These are phyloP conservation scores for Aspergillus niger DNA, from an alignment of 2,329 filamentous ascomycete species.

Conservation along the genomic window DNA sequence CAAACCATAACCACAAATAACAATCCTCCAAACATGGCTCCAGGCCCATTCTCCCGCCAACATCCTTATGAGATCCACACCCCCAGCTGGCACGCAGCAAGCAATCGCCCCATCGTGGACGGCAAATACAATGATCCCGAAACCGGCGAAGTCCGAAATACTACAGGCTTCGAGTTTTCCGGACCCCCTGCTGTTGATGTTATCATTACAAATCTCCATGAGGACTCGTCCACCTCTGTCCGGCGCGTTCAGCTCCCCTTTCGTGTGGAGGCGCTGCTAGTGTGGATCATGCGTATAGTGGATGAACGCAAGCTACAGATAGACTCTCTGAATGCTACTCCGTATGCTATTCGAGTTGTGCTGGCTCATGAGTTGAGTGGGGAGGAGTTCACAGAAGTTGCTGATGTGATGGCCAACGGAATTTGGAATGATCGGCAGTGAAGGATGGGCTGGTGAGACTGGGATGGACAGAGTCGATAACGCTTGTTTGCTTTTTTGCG, in stretches of 20 bases:
- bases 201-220: neutral
- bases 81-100: neutral
- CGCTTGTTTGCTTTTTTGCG: too few relatives aligned
- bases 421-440: neutral
- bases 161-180: neutral
- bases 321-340: neutral
- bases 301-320: neutral
- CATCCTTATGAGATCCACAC: neutral
- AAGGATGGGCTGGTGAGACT: too few relatives aligned
- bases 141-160: neutral
- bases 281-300: neutral
- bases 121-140: neutral
- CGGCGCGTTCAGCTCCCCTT: neutral
- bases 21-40: neutral
- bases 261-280: neutral
- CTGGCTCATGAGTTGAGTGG: neutral
- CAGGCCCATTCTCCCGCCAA: neutral
- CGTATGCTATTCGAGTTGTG: neutral
- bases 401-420: neutral
- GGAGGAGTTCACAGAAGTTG: neutral
- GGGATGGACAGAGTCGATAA: too few relatives aligned
- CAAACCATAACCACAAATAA: neutral
- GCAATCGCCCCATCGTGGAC: neutral
- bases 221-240: neutral
- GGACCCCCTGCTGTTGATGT: neutral